These are phyloP conservation scores for Cercospora sp. DNA, from an alignment of 2,329 filamentous ascomycete genomes.

Conservation along the genomic window DNA sequence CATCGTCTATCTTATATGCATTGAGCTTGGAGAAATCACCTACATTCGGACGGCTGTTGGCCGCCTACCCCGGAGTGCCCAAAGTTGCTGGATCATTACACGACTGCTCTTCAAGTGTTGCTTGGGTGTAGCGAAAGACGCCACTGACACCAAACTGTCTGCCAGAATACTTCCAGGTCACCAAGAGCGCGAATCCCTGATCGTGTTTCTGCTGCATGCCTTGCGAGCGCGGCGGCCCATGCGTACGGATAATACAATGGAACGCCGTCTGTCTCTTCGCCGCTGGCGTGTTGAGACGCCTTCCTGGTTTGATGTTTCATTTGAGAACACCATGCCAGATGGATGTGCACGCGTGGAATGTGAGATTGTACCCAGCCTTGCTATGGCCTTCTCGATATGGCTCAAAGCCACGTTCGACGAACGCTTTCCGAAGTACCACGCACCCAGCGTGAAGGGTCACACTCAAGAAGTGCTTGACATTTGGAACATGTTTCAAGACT, in stretches of 20 bases:
- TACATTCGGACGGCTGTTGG: too few species aligned
- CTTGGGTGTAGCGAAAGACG: background rate
- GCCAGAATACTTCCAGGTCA: background rate
- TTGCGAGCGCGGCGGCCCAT: background rate
- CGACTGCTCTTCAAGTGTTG: too few species aligned
- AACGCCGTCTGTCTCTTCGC: background rate
- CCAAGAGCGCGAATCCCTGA: background rate
- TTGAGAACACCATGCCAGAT: background rate
- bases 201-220: background rate
- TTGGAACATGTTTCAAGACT: background rate
- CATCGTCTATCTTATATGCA: too few species aligned
- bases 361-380: background rate
- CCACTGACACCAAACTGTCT: background rate
- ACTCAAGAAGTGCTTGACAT: background rate
- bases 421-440: background rate
- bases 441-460: background rate
- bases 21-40: too few species aligned
- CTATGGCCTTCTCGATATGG: background rate
- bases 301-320: background rate
- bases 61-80: too few species aligned
- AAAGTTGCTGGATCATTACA: too few species aligned
- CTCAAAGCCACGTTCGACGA: background rate
- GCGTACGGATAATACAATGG: background rate
- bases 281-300: background rate
- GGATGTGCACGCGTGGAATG: background rate